Evolutionary conservation across 805 yeast genomes (phyloP), one percentile per base, ranked within the genome.

Genomic region (Ogataea pini): DNA sequence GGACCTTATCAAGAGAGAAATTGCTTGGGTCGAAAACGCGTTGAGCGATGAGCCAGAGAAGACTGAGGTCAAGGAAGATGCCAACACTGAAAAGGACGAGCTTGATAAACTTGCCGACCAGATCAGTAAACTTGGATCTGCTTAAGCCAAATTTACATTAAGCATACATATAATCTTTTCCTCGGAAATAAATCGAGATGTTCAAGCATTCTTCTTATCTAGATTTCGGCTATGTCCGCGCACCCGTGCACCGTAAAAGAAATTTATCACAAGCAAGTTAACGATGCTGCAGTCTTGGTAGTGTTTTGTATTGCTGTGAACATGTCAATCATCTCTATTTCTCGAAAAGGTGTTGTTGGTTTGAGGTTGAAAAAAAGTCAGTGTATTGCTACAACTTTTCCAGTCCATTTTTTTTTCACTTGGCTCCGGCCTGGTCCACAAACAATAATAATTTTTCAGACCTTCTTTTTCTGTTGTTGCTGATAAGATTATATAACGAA

Each of bases 1-100:
- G 65, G 68, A 62, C 34, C 49, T 67, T 19, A 34, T 69, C 14
- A 63, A 59, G 31, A 63, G 58, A 32, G 67, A 65, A 53, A 57
- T 67, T 42, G 69, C 67, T 1, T 69, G 72, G 72, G 59, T 69
- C 16, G 61, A 57, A 33, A 50, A 50, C 36, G 59, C 54, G 9
- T 46, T 66, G 17, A 58, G 55, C 22, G 56, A 48, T 27, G 46
- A 36, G 18, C 51, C 48, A 10, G 45, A 29, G 17, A 39, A 34
- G 3, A 37, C n/a, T 16, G 22, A 40, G 10, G 12, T 37, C 9
- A 42, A 43, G 5, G 22, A 39, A 7, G 13, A 37, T 9, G 44
- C 43, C 8, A 22, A 42, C 24, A 13, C 33, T 19, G 59, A 50
- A 20, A 47, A 52, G 2, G 63, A 61, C 5, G 65, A 61, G n/a